Evolutionary conservation across 202 grass and related monocot species (phyloP).

Genomic region (Saccharum hybrid): DNA sequence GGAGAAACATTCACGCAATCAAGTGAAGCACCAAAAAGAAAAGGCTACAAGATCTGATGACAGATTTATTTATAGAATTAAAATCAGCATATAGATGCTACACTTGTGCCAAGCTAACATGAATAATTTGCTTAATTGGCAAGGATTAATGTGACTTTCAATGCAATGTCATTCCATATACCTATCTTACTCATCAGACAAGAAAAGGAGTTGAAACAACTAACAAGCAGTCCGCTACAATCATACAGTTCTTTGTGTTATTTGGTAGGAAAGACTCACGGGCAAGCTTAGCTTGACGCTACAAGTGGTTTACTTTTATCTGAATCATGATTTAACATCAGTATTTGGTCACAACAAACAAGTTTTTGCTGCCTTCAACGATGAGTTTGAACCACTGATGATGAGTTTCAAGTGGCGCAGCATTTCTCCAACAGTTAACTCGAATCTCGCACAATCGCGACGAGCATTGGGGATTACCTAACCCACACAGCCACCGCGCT

Average conservation of each 20-base stretch:
- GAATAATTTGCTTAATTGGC: background rate
- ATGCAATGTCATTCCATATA: background rate
- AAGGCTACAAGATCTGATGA: background rate
- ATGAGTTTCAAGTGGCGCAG: background rate
- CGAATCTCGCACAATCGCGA: background rate
- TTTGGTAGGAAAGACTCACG: background rate
- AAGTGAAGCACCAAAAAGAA: background rate
- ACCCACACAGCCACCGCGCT: background rate
- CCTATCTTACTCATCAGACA: background rate
- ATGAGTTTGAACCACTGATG: background rate
- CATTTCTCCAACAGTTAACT: background rate
- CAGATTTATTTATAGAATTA: background rate
- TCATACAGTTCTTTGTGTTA: constrained; percentile 11
- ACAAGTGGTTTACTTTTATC: background rate
- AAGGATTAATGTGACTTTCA: background rate
- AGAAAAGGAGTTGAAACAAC: constrained; percentile 17
- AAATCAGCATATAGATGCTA: background rate
- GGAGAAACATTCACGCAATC: constrained; percentile 21
- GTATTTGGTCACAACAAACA: background rate
- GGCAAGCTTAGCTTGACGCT: background rate
- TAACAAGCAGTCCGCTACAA: background rate
- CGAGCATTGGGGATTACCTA: background rate
- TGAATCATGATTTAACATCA: background rate
- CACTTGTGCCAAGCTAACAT: background rate
- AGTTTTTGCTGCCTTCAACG: constrained; percentile 1